Conservation (phyloP, 352 stramenopile genomes). For the Phytophthora chlamydospora region DNA sequence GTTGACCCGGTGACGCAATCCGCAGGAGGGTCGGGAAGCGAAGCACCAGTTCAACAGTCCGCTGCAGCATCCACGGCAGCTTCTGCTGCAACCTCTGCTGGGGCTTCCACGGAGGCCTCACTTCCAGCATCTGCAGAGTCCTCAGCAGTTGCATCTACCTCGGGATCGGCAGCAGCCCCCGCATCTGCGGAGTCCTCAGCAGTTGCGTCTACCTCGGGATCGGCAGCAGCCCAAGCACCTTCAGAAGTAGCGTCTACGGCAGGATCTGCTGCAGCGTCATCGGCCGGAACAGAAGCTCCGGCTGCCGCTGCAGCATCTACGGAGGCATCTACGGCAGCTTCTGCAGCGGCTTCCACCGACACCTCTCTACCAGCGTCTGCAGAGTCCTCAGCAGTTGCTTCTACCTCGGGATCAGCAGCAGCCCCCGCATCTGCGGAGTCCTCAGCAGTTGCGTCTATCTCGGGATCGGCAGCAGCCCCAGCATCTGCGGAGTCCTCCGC, state of each 20-base stretch:
- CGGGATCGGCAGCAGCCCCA: neutral
- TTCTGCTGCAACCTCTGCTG: conserved; percentile 7
- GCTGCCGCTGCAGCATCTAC: neutral
- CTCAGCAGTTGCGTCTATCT: conserved; percentile 1
- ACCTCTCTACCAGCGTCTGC: neutral
- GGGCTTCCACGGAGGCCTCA: neutral
- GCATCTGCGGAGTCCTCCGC: neutral
- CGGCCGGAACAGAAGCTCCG: neutral
- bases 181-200: conserved; percentile 6
- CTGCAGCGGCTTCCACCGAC: neutral
- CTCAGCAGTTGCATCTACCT: neutral
- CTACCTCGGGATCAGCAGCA: conserved; percentile 1
- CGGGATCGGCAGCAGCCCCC: neutral
- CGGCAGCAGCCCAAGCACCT: neutral
- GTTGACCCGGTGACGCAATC: neutral
- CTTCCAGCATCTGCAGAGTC: neutral
- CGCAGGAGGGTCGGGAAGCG: conserved; percentile 4
- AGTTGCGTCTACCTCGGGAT: neutral
- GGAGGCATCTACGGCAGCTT: neutral
- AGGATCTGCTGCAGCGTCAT: neutral
- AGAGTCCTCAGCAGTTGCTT: neutral
- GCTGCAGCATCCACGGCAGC: neutral
- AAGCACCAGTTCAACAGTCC: neutral
- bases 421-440: neutral
- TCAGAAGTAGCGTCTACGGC: neutral